Percentiles rank a stretch among this genome's conserved stretches.
Evolutionary conservation across 2,329 filamentous ascomycete genomes (phyloP).

Genomic region (Cladosporium sp.): DNA sequence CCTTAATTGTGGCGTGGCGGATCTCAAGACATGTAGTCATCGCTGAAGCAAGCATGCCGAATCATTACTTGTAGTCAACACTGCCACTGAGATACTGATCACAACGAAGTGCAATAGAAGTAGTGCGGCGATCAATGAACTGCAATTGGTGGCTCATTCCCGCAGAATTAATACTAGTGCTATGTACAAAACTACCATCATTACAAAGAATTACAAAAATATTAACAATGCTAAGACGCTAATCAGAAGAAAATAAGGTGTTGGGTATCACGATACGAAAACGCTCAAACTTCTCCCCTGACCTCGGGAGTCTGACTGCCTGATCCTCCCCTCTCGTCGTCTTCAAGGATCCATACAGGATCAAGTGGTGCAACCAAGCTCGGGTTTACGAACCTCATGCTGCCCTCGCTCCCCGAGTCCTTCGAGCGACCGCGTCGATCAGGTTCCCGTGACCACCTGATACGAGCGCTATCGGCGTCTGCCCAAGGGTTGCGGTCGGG

Average conservation of each 20-base stretch:
- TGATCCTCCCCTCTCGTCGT: constrained; percentile 18
- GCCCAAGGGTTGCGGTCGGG: constrained; percentile 44
- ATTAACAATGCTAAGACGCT: background rate
- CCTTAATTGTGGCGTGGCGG: background rate
- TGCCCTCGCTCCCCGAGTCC: constrained; percentile 71
- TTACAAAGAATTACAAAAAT: background rate
- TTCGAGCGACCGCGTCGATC: constrained; percentile 54
- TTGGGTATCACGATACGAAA: constrained; percentile 14
- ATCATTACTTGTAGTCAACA: background rate
- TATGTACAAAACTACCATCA: background rate
- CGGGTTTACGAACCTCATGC: constrained; percentile 72
- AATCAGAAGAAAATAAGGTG: background rate
- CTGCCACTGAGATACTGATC: background rate
- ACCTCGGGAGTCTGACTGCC: background rate
- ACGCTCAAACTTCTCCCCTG: background rate
- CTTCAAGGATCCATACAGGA: constrained; percentile 32
- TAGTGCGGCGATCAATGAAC: background rate
- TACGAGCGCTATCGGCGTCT: constrained; percentile 25
- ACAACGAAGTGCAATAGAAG: too few species aligned
- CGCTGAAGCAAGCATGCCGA: background rate
- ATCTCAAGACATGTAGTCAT: background rate
- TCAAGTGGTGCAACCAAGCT: constrained; percentile 62
- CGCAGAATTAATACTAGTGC: background rate
- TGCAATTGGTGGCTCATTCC: background rate
- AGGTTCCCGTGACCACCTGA: constrained; percentile 20